These are phyloP conservation scores for Chaetomidium leptoderma DNA, from an alignment of 495 filamentous ascomycete genomes.

Conservation along the genomic window DNA sequence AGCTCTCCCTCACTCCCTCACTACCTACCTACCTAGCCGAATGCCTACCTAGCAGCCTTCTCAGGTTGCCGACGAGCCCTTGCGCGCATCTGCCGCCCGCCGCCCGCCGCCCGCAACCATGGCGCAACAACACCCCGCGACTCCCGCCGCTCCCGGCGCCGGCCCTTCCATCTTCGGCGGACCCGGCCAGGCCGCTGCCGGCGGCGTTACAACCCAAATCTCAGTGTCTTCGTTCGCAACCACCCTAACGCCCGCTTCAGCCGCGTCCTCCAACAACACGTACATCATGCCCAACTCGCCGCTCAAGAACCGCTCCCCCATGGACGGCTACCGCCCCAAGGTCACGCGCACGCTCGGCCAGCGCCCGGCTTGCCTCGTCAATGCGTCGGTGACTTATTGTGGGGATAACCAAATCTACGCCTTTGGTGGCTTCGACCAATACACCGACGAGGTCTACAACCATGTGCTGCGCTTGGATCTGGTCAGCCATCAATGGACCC, in stretches of 20 bases:
- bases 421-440: conserved; percentile 98
- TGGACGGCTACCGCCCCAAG: conserved; percentile 72
- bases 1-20: neutral
- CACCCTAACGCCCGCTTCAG: conserved; percentile 44
- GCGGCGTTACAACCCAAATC: conserved; percentile 10
- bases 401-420: conserved; percentile 95
- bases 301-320: conserved; percentile 54
- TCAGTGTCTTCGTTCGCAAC: conserved; percentile 26
- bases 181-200: conserved; percentile 10
- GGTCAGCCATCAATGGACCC: conserved; percentile 79
- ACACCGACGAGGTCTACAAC: conserved; percentile 98
- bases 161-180: conserved; percentile 35
- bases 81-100: too few species aligned
- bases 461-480: conserved; percentile 88
- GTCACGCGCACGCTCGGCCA: conserved; percentile 79
- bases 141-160: conserved; percentile 21
- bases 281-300: conserved; percentile 84
- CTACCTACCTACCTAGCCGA: conserved; percentile 8
- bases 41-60: neutral
- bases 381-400: conserved; percentile 96
- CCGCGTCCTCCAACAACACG: conserved; percentile 63
- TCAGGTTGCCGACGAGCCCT: neutral
- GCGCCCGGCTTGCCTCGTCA: conserved; percentile 89
- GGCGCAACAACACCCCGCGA: conserved; percentile 29
- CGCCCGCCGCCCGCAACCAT: conserved; percentile 22